Evolutionary conservation across 306 rosid genomes (phyloP).

Genomic region (Corylus americana): DNA sequence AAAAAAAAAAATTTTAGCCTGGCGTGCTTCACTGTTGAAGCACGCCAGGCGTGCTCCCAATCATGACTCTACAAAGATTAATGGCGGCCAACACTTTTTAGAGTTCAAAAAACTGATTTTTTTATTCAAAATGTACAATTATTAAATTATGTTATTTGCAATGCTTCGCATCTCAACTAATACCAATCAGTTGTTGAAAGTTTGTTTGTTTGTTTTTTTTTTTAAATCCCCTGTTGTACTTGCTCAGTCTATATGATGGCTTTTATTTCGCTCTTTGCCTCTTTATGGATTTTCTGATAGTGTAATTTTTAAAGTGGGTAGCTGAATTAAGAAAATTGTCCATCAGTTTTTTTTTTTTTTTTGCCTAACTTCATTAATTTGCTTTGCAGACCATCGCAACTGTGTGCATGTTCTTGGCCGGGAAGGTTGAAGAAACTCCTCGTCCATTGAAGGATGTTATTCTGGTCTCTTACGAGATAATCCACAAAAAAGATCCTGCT

Average conservation of each 20-base stretch:
- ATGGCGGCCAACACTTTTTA: too few relatives aligned
- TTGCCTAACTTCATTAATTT: constrained; percentile 34
- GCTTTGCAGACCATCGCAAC: constrained; percentile 90
- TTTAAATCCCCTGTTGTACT: background rate
- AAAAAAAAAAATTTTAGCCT: too few relatives aligned
- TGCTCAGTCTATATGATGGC: background rate
- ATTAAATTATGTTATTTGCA: too few relatives aligned
- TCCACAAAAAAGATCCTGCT: constrained; percentile 86
- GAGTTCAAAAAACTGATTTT: too few relatives aligned
- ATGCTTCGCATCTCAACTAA: too few relatives aligned
- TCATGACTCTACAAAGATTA: too few relatives aligned
- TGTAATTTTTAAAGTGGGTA: background rate
- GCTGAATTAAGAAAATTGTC: constrained; percentile 1
- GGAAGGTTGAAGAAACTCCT: constrained; percentile 99
- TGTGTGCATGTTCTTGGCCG: constrained; percentile 98
- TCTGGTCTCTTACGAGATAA: constrained; percentile 88
- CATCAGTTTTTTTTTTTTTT: constrained; percentile 1
- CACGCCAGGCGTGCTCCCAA: too few relatives aligned
- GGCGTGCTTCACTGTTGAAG: too few relatives aligned
- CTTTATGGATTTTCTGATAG: background rate
- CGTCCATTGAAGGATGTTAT: constrained; percentile 96
- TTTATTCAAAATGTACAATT: too few relatives aligned
- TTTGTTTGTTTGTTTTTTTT: background rate
- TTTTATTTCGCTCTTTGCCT: background rate
- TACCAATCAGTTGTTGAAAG: too few relatives aligned